Evolutionary conservation across 306 rosid genomes (phyloP), one percentile per base, ranked within the genome.

Genomic region (Cyamopsis tetragonoloba): DNA sequence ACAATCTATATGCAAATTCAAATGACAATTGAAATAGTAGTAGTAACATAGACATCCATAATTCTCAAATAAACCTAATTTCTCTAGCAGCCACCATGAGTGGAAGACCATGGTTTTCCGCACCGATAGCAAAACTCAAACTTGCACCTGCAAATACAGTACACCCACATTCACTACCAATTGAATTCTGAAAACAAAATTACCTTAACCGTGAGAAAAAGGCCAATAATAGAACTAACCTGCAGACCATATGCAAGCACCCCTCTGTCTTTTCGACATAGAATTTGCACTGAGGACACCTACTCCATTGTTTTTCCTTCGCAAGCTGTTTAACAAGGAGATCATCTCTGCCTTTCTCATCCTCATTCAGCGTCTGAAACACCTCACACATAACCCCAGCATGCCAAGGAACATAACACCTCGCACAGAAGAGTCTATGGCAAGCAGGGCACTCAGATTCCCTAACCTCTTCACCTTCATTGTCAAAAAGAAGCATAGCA

Each of bases 401-500:
- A 34, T 90, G 96, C 96, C 95, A 90, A 2, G 87, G 67, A 15
- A 83, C 96, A 43, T 12, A 4, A 22, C 95, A 90, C 42, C 39
- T 69, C 0, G 85, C 86, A 39, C 96, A 90, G 60, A 90, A 85
- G 49, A 85, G 9, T n/a, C 88, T 76, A 23, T 82, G 79, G 44
- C 96, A 89, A 51, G 50, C 11, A 4, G 91, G 91, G 2, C 96
- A 89, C 64, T 71, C 81, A 14, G 82, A 15, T 10, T 76, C 81
- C 66, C 11, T 57, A 10, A 76, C 51, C 0, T 28, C 48, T n/a
- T 4, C 42, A 2, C 61, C 81, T 6, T 76, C 62, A 0, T 74
- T 3, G 0, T 64, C 83, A 14, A 58, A 12, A 23, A 80, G 37
- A 75, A 74, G 28, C 85, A 74, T 66, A 2, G 70, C 91, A 1